These are phyloP conservation scores for Ramaria sp. DNA, from an alignment of 768 basidiomycete species.

Conservation along the genomic window DNA sequence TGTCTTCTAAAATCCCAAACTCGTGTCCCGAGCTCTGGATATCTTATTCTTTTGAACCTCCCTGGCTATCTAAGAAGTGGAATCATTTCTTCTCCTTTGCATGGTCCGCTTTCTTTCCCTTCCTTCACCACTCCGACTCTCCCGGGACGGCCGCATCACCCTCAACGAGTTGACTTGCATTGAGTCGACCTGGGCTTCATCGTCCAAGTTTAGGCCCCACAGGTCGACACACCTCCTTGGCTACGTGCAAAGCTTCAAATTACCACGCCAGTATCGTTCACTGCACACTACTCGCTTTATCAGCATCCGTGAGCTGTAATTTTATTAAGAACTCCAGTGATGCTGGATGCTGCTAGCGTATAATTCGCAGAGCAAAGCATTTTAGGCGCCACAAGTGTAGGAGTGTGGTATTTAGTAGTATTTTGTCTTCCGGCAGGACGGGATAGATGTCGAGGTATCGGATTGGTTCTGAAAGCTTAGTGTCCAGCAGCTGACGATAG, in stretches of 20 bases:
- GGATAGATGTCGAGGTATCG: conserved; percentile 85
- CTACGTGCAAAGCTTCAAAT: conserved; percentile 19
- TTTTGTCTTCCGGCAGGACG: conserved; percentile 54
- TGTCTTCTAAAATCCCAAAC: conserved; percentile 28
- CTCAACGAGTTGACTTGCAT: conserved; percentile 58
- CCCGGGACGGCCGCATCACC: conserved; percentile 61
- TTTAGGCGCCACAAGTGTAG: conserved; percentile 71
- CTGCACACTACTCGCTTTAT: neutral
- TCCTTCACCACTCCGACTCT: conserved; percentile 61
- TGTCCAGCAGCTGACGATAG: too few relatives aligned
- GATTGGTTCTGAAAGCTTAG: conserved; percentile 50
- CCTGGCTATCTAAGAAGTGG: conserved; percentile 32
- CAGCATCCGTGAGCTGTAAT: conserved; percentile 12
- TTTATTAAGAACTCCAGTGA: conserved; percentile 57
- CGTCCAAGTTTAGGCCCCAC: conserved; percentile 66
- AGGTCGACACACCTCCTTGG: conserved; percentile 87
- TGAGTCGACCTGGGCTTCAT: conserved; percentile 69
- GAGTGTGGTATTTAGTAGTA: conserved; percentile 93
- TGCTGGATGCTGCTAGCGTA: conserved; percentile 36
- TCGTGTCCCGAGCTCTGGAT: neutral
- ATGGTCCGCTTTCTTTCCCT: conserved; percentile 60
- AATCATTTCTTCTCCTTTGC: conserved; percentile 84
- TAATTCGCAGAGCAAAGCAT: conserved; percentile 37
- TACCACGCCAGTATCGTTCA: neutral
- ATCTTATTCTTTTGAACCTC: neutral